Base-by-base conservation (phyloP, 129 eudicot genomes). In the Artemisia argyi region DNA sequence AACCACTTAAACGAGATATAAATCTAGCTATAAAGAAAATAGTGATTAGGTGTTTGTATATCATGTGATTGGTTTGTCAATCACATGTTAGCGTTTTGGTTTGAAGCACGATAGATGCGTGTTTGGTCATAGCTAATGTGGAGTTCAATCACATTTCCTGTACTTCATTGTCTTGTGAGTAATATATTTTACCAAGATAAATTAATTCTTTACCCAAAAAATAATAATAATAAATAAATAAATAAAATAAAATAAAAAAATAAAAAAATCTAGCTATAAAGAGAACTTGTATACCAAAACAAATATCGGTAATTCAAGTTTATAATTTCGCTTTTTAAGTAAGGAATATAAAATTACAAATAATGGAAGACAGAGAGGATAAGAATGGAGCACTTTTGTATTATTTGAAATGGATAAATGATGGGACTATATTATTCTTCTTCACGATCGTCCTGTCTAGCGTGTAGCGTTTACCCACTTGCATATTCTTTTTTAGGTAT, bases 311-410 rank as follows among this genome's bases (percentile, higher is more conserved):
- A 18, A 52, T 8, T 53, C 16, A n/a, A n/a, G 18, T 1, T 53
- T 6, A 18, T 52, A 52, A 53, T 18, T 53, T 53, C 42, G 9
- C 8, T 35, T 35, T 35, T 35, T 35, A 35, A 35, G 10, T n/a
- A 15, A 4, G 18, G 6, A 52, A 52, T 52, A 13, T 52, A 48
- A 13, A 49, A 66, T 39, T 19, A 56, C 57, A 5, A 72, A 44
- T 56, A 71, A 18, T 72, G 49, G 76, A 59, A 60, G 58, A 15
- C 58, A 61, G n/a, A 61, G 4, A 16, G 22, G 53, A 61, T 28
- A 68, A 73, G 72, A 67, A 65, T 39, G 47, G 48, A 20, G 69
- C 24, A 39, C 12, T 13, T 65, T 35, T 35, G 17, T 16, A 39
- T 52, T 53, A 20, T 18, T 76, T 69, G 71, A 47, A 20, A 55